Conservation (phyloP, 1,139 yeast genomes). For the Pneumocystis murina region DNA sequence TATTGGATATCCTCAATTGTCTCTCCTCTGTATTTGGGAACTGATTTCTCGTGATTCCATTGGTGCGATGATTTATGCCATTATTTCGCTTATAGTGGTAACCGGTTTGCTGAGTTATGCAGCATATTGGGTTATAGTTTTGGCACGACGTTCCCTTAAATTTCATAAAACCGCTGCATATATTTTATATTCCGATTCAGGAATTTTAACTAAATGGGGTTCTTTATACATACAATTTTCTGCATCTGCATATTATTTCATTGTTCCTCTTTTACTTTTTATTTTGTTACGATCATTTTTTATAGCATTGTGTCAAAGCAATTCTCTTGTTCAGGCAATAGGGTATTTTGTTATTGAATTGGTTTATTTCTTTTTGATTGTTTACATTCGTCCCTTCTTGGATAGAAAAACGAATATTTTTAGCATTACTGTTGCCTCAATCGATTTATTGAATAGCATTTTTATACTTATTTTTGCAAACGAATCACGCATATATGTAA, state of each 20-base stretch:
- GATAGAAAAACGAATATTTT: slow-evolving; percentile 86
- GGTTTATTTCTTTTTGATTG: slow-evolving; percentile 44
- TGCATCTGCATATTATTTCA: slow-evolving; percentile 77
- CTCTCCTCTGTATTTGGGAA: slow-evolving; percentile 79
- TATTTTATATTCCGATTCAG: slow-evolving; percentile 69
- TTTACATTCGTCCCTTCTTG: slow-evolving; percentile 75
- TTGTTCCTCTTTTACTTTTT: slow-evolving; percentile 48
- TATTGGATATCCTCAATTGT: slow-evolving; percentile 46
- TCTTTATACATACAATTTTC: slow-evolving; percentile 82
- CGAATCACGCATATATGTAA: slow-evolving; percentile 22
- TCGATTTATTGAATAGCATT: slow-evolving; percentile 66
- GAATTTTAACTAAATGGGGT: slow-evolving; percentile 74
- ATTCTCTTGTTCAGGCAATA: slow-evolving; percentile 70
- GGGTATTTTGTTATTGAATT: slow-evolving; percentile 64
- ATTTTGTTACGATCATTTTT: slow-evolving; percentile 61
- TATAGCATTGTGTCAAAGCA: slow-evolving; percentile 68
- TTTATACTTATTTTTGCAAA: slow-evolving; percentile 82
- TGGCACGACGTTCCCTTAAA: slow-evolving; percentile 57
- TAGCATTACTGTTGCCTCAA: slow-evolving; percentile 70
- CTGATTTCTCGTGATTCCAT: slow-evolving; percentile 68
- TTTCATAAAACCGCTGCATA: slow-evolving; percentile 87
- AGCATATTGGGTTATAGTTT: slow-evolving; percentile 48
- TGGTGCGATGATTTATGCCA: slow-evolving; percentile 69
- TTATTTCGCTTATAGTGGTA: slow-evolving; percentile 44
- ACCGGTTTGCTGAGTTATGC: slow-evolving; percentile 57